These are phyloP conservation scores for Gloeopeniophorella convolvens DNA, from an alignment of 768 basidiomycete genomes.

Conservation along the genomic window DNA sequence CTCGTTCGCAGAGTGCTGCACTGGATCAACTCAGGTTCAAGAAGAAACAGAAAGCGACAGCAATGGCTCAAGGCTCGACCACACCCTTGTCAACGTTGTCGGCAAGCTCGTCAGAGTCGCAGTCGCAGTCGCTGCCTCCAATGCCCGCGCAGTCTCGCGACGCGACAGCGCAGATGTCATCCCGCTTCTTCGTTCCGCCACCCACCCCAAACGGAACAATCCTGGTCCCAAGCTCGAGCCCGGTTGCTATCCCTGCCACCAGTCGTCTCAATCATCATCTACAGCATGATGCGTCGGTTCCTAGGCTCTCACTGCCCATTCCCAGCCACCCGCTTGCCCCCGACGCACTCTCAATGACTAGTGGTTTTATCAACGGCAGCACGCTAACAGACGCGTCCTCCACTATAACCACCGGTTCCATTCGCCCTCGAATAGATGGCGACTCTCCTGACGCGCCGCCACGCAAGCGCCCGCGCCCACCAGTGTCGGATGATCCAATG, in stretches of 20 bases:
- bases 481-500: constrained; percentile 30
- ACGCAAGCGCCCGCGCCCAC: constrained; percentile 62
- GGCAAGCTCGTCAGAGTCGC: constrained; percentile 20
- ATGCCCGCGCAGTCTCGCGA: constrained; percentile 70
- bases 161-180: constrained; percentile 46
- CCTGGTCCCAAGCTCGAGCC: constrained; percentile 76
- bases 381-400: constrained; percentile 45
- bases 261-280: constrained; percentile 36
- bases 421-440: constrained; percentile 33
- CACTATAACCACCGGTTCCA: constrained; percentile 36
- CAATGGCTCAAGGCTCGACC: constrained; percentile 26
- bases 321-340: constrained; percentile 23
- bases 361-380: constrained; percentile 22
- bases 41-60: constrained; percentile 29
- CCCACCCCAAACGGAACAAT: constrained; percentile 48
- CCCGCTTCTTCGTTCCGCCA: constrained; percentile 49
- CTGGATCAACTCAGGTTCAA: constrained; percentile 43
- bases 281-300: constrained; percentile 33
- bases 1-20: constrained; percentile 34
- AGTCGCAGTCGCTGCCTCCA: constrained; percentile 19
- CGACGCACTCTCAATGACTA: constrained; percentile 12
- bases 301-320: constrained; percentile 34
- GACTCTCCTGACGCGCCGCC: constrained; percentile 49
- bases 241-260: constrained; percentile 37
- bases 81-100: constrained; percentile 21